Evolutionary conservation across 116 monocot species (phyloP).

Genomic region (Phalaenopsis hybrid): DNA sequence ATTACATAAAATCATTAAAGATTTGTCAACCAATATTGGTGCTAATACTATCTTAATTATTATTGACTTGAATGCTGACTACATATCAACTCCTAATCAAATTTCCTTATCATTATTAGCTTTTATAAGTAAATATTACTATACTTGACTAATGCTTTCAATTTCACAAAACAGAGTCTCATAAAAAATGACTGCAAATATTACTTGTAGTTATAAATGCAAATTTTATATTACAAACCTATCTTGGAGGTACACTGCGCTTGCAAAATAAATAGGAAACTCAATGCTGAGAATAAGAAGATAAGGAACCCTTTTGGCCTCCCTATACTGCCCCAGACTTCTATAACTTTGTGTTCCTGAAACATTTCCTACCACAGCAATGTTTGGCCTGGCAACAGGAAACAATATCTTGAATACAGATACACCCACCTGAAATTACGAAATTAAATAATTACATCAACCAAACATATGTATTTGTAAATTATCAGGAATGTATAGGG

Average conservation of each 20-base stretch:
- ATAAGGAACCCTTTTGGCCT: slow-evolving; percentile 56
- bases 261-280: slow-evolving; percentile 84
- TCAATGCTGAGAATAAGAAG: slow-evolving; percentile 70
- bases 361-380: slow-evolving; percentile 59
- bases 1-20: not conserved
- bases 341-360: slow-evolving; percentile 68
- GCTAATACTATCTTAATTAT: too few species aligned
- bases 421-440: slow-evolving; percentile 54
- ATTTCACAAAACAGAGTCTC: too few species aligned
- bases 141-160: too few species aligned
- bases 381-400: slow-evolving; percentile 85
- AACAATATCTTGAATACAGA: slow-evolving; percentile 73
- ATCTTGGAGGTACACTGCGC: slow-evolving; percentile 73
- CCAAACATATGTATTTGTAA: not conserved
- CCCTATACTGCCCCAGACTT: slow-evolving; percentile 56
- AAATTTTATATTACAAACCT: slow-evolving; percentile 30
- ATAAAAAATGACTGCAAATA: too few species aligned
- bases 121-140: too few species aligned
- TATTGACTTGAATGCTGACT: too few species aligned
- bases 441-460: not conserved
- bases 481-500: not conserved
- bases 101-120: too few species aligned
- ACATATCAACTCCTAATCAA: too few species aligned
- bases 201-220: too few species aligned
- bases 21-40: not conserved